phyloP scores from a whole-genome alignment of 306 rosid species.

The Pyrus pyrifolia region DNA sequence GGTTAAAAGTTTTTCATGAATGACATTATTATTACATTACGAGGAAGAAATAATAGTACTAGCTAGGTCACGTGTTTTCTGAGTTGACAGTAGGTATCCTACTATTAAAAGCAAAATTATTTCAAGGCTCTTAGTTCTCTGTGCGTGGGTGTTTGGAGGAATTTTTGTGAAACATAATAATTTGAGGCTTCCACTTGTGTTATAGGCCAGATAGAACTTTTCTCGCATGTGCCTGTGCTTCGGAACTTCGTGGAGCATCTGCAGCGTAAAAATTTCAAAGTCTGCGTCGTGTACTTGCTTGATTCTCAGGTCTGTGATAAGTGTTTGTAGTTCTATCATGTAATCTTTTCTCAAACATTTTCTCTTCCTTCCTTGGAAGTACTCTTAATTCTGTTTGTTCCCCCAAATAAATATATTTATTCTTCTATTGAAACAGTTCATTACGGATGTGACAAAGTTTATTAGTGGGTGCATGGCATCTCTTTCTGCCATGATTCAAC shows the following conservation, averaged over 20 bases:
- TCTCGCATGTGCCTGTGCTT: conserved; percentile 81
- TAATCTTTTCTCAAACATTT: not conserved
- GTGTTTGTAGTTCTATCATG: conserved; percentile 1
- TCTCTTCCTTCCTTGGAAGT: not conserved
- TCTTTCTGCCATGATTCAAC: conserved; percentile 85
- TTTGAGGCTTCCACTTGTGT: conserved; percentile 10
- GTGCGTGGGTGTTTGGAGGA: not conserved
- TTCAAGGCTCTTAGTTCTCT: not conserved
- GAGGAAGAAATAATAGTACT: not conserved
- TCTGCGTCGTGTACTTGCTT: conserved; percentile 83
- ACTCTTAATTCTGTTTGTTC: not conserved
- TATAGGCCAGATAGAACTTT: conserved; percentile 92
- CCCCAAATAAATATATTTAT: conserved; percentile 1
- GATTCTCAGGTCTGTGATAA: conserved; percentile 75
- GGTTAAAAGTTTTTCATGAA: not conserved
- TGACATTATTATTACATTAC: not conserved
- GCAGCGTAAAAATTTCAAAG: conserved; percentile 60
- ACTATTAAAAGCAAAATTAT: not conserved
- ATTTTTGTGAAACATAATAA: not conserved
- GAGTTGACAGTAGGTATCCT: not conserved
- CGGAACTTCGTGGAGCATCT: conserved; percentile 84
- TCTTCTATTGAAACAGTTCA: conserved; percentile 40
- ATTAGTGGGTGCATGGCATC: conserved; percentile 91
- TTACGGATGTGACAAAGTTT: conserved; percentile 88
- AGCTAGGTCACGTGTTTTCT: too few species aligned